Evolutionary conservation across 2,329 filamentous ascomycete species (phyloP), one percentile per base, ranked within the genome.

Genomic region (Aspergillus vadensis): DNA sequence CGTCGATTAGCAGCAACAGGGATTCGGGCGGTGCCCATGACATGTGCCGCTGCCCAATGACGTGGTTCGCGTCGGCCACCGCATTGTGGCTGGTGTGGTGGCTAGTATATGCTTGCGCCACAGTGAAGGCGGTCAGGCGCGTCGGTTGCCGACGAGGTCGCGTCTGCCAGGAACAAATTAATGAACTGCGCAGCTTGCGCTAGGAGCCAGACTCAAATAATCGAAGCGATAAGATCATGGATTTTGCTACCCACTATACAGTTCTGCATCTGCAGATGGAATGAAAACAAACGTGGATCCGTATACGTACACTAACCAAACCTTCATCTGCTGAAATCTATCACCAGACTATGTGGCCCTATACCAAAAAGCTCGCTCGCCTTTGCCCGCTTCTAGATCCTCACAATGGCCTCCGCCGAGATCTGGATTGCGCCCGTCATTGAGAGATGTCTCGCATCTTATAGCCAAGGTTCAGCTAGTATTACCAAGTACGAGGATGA

Each of bases 11-110:
- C 41, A 47, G 23, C 53, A 30, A 21, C 52, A 32, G 39, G 39
- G 25, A 43, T 30, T 55, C 25, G 53, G 39, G 27, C 43, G 55
- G 38, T 50, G 44, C 55, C 44, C 30, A 49, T 57, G 56, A 58
- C 56, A 58, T 58, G 48, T 58, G 51, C 54, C 59, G 65, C 69
- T 68, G 66, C 70, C 65, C 68, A 70, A 69, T 75, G 70, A 73
- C 70, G 73, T 72, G 70, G 65, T 27, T 36, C 39, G 70, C 57
- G 63, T 70, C 68, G 68, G 60, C 65, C 61, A 60, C 55, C 59
- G 3, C 25, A 23, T 9, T 55, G 57, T 67, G 65, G 63, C 60
- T 66, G 59, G 9, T 15, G 2, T 9, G 7, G 62, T 67, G 64
- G 27, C 51, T 30, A 27, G 10, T 48, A 4, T 12, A 30, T n/a